phyloP scores from a whole-genome alignment of 2,329 filamentous ascomycete species.

The Beauveria caledonica region DNA sequence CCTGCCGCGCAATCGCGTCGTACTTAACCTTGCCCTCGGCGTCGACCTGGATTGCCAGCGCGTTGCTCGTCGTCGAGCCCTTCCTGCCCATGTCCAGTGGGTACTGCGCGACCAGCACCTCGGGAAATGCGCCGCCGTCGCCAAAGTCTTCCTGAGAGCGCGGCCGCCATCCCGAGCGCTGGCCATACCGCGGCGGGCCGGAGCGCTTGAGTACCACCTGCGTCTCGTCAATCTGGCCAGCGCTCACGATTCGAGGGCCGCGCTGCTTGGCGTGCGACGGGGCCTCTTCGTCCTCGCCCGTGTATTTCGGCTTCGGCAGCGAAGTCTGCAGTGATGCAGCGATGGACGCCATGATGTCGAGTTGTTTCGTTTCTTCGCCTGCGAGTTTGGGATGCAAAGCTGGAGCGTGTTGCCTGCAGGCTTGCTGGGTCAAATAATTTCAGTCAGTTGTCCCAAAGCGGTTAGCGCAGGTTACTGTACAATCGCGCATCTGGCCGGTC shows the following conservation, averaged over 20 bases:
- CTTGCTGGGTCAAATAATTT: conserved; percentile 23
- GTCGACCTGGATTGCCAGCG: conserved; percentile 87
- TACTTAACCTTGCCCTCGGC: conserved; percentile 91
- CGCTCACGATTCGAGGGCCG: conserved; percentile 74
- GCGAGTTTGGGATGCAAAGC: conserved; percentile 4
- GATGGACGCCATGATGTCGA: conserved; percentile 52
- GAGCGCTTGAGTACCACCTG: conserved; percentile 77
- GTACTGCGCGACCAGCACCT: conserved; percentile 89
- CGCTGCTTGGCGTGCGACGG: conserved; percentile 63
- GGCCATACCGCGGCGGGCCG: conserved; percentile 81
- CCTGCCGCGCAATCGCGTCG: conserved; percentile 85
- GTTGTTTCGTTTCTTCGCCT: conserved; percentile 14
- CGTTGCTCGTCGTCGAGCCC: conserved; percentile 64
- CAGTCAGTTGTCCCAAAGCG: conserved; percentile 21
- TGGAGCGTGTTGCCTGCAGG: conserved; percentile 14
- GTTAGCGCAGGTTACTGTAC: conserved; percentile 18
- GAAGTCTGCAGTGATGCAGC: conserved; percentile 66
- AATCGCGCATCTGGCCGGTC: background rate
- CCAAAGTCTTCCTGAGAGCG: conserved; percentile 85
- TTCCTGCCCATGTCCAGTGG: conserved; percentile 92
- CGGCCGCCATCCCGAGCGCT: conserved; percentile 84
- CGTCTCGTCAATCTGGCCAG: conserved; percentile 71
- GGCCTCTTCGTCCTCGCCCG: conserved; percentile 78
- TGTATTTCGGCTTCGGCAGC: conserved; percentile 85
- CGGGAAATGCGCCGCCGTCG: conserved; percentile 92